Evolutionary conservation across 495 filamentous ascomycete species (phyloP).

Genomic region (Penicillium canariense): DNA sequence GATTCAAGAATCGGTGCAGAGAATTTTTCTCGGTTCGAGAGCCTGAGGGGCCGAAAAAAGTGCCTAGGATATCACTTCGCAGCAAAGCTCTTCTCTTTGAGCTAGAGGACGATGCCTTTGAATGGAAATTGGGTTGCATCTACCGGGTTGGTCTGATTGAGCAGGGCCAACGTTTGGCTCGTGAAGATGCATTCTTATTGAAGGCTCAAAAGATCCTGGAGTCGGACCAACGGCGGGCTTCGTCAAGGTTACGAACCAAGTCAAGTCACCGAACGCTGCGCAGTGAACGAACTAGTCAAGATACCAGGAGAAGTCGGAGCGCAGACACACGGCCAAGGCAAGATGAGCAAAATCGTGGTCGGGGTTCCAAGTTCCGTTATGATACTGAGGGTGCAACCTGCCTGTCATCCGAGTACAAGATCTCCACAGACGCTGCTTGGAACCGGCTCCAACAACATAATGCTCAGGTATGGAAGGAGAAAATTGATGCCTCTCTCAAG

Average conservation of each 20-base stretch:
- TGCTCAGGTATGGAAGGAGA: slow-evolving; percentile 85
- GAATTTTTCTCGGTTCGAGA: slow-evolving; percentile 82
- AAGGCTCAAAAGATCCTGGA: slow-evolving; percentile 84
- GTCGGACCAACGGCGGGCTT: slow-evolving; percentile 51
- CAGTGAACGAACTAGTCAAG: slow-evolving; percentile 44
- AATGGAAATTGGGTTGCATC: slow-evolving; percentile 93
- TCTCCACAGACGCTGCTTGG: slow-evolving; percentile 71
- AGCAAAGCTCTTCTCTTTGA: slow-evolving; percentile 82
- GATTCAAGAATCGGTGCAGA: slow-evolving; percentile 80
- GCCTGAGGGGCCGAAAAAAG: slow-evolving; percentile 77
- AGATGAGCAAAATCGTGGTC: slow-evolving; percentile 27
- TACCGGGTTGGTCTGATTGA: slow-evolving; percentile 86
- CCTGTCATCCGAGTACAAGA: slow-evolving; percentile 64
- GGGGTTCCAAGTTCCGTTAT: slow-evolving; percentile 63
- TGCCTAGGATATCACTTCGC: slow-evolving; percentile 80
- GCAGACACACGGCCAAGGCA: slow-evolving; percentile 42
- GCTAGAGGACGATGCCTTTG: slow-evolving; percentile 93
- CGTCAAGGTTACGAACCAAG: slow-evolving; percentile 51
- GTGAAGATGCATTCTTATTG: slow-evolving; percentile 83
- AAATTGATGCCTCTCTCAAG: slow-evolving; percentile 74
- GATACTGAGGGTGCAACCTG: slow-evolving; percentile 71
- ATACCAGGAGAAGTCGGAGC: slow-evolving; percentile 54
- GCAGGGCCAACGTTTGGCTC: slow-evolving; percentile 80
- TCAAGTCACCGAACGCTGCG: slow-evolving; percentile 47
- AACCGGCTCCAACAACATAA: slow-evolving; percentile 75